Evolutionary conservation across 306 rosid genomes (phyloP).

Genomic region (Canavalia ensiformis): DNA sequence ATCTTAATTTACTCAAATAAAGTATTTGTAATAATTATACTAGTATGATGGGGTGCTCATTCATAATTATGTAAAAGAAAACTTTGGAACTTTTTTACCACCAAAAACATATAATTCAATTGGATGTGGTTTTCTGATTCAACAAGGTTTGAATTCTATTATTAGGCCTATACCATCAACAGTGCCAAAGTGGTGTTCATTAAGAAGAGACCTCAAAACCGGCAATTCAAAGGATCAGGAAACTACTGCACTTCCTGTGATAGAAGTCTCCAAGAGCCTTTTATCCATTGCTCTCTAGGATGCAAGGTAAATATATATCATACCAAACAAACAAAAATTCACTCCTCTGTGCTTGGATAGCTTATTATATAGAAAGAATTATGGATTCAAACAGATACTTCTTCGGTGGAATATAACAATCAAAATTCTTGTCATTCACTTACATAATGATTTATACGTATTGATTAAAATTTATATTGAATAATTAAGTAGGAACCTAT

Average conservation of each 20-base stretch:
- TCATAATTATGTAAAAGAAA: not conserved
- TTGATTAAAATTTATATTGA: not conserved
- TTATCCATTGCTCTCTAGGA: slow-evolving; percentile 89
- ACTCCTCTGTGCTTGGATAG: not conserved
- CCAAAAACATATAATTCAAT: slow-evolving; percentile 10
- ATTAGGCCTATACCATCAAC: slow-evolving; percentile 89
- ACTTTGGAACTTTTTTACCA: not conserved
- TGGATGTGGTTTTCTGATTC: not conserved
- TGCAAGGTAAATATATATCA: slow-evolving; percentile 76
- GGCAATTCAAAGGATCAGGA: slow-evolving; percentile 98
- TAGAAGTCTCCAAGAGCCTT: slow-evolving; percentile 97
- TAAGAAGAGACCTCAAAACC: slow-evolving; percentile 94
- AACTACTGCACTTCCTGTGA: slow-evolving; percentile 96
- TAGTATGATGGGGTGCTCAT: not conserved
- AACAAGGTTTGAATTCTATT: slow-evolving; percentile 37
- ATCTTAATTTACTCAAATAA: not conserved
- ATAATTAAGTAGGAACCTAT: no score
- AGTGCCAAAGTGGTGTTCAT: slow-evolving; percentile 98
- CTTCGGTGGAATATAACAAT: slow-evolving; percentile 12
- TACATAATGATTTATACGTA: not conserved
- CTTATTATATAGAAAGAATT: slow-evolving; percentile 17
- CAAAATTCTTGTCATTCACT: not conserved
- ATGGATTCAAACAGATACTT: slow-evolving; percentile 23
- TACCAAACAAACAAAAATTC: slow-evolving; percentile 27
- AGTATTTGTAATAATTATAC: not conserved